Evolutionary conservation across 148 eudicot genomes (phyloP).

Genomic region (Persicaria maculosa): DNA sequence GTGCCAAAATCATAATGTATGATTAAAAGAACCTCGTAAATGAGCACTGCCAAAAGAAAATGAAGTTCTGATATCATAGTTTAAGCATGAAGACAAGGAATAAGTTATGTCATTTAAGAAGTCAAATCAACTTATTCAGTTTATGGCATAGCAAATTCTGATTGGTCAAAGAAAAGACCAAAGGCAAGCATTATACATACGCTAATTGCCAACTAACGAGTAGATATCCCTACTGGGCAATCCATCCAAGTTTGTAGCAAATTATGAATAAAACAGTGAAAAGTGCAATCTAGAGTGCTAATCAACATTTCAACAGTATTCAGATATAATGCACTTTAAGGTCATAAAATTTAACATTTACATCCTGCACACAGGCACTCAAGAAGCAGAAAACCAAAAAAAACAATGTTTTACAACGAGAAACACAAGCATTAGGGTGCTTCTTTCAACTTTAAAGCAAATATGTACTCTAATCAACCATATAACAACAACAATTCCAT

Average conservation of each 20-base stretch:
- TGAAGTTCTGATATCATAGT: background rate
- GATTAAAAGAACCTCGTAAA: background rate
- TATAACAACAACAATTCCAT: too few relatives aligned
- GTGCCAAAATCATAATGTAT: background rate
- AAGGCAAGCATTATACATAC: background rate
- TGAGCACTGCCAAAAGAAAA: background rate
- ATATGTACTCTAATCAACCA: background rate
- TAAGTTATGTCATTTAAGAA: background rate
- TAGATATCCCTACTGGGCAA: background rate
- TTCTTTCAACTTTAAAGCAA: background rate
- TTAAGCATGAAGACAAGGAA: background rate
- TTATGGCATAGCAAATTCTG: background rate
- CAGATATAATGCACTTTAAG: background rate
- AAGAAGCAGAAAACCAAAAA: background rate
- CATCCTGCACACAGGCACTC: background rate
- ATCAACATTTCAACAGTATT: background rate
- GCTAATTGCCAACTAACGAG: background rate
- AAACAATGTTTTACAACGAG: background rate
- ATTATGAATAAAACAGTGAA: background rate
- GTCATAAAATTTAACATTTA: background rate
- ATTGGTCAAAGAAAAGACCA: background rate
- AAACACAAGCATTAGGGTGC: background rate
- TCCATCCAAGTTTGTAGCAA: background rate
- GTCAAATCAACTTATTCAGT: background rate
- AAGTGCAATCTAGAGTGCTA: background rate